Evolutionary conservation across 345 rosid species (phyloP), one percentile per base, ranked within the genome.

Genomic region (Salix brachista): DNA sequence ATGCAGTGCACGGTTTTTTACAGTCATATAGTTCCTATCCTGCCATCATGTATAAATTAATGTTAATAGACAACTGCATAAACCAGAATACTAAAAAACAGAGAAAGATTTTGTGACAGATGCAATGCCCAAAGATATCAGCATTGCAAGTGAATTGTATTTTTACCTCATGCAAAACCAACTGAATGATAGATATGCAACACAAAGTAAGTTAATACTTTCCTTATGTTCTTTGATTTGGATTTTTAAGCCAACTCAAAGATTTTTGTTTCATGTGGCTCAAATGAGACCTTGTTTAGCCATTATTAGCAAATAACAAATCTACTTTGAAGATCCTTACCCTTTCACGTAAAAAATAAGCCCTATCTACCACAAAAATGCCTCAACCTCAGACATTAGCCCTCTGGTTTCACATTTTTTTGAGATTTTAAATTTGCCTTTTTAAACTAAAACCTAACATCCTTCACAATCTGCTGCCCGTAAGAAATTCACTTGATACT

Each of bases 11-110:
- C 90, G 93, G 68, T 56, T 90, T 83, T 91, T 91, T 69, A 89
- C 74, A 17, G 89, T 91, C 75, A 96, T 85, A 71, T 96, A 96
- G 67, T 93, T 89, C 75, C 99, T 92, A 75, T 96, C 94, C 99
- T 96, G 95, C 71, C 30, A 74, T 65, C 71, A 83, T 42, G 70
- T 70, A 56, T 18, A 54, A 66, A 44, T 62, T 52, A 61, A 81
- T 21, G 73, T 69, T 64, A 65, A 41, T 7, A 74, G 36, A 69
- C 39, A 70, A 56, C 67, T 67, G 70, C 12, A 37, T 52, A 32
- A 79, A 74, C 46, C 25, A 66, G 13, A 62, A 70, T 73, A 44
- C 17, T 5, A 26, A 32, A 58, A 48, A 74, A 79, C 11, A 56
- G 8, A 72, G 39, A 10, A 70, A 81, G 76, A 23, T 50, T 60